Percentiles rank a stretch among this genome's conserved stretches.
Evolutionary conservation across 2,329 filamentous ascomycete genomes (phyloP).

Genomic region (Phyllosticta citribraziliensis): DNA sequence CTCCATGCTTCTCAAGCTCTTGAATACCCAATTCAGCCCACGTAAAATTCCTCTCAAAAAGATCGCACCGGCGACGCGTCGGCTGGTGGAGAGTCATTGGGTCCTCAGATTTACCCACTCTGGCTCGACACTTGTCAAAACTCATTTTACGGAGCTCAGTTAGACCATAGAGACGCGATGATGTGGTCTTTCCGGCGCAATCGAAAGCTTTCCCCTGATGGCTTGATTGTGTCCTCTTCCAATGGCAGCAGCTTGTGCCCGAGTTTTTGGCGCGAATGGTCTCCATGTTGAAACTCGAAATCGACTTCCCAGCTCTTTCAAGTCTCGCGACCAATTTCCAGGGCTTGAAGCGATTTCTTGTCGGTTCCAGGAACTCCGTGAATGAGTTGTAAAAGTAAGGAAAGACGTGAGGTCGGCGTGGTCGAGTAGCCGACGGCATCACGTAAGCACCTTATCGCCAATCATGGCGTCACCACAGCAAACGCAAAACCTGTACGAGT

Average conservation of each 20-base stretch:
- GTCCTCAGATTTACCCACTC: too few relatives aligned
- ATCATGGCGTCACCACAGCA: not conserved
- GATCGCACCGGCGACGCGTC: too few relatives aligned
- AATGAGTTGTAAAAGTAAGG: not conserved
- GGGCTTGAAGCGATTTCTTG: not conserved
- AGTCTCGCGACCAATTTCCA: not conserved
- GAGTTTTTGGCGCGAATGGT: not conserved
- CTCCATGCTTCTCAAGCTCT: too few relatives aligned
- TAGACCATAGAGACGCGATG: too few relatives aligned
- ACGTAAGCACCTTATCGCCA: not conserved
- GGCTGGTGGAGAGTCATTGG: too few relatives aligned
- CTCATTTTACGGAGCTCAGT: too few relatives aligned
- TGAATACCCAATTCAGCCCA: too few relatives aligned
- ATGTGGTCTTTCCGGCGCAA: too few relatives aligned
- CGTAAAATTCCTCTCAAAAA: too few relatives aligned
- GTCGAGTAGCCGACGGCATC: not conserved
- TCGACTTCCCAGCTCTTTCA: not conserved
- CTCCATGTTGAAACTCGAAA: not conserved
- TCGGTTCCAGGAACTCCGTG: not conserved
- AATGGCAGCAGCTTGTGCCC: not conserved
- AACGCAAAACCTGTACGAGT: not conserved
- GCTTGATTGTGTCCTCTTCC: not conserved
- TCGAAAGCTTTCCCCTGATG: too few relatives aligned
- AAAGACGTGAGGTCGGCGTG: not conserved
- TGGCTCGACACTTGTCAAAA: too few relatives aligned